These are phyloP conservation scores for Ceratocystis huliohia DNA, from an alignment of 2,329 filamentous ascomycete species.

Conservation along the genomic window DNA sequence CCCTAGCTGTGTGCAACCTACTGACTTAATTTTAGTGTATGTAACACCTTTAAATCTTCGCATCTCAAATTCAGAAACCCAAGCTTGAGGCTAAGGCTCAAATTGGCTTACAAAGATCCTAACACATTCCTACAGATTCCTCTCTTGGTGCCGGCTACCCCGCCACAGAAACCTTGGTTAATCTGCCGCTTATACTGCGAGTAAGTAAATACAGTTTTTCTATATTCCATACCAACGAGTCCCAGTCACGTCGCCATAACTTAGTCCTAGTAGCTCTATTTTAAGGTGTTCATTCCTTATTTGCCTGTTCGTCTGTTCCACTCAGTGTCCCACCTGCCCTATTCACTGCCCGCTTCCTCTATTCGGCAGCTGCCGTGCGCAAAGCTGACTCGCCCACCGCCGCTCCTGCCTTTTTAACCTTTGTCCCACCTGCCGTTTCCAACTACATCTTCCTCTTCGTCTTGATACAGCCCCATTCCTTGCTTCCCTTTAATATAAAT, in stretches of 20 bases:
- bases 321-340: not conserved
- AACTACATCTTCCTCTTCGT: not conserved
- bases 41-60: conserved; percentile 5
- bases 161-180: conserved; percentile 23
- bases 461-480: not conserved
- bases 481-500: not conserved
- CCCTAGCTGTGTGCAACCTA: not conserved
- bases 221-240: no score
- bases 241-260: not conserved
- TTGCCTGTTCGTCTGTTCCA: not conserved
- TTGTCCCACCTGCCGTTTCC: not conserved
- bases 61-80: not conserved
- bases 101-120: conserved; percentile 1
- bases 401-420: not conserved
- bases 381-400: not conserved
- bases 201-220: conserved; percentile 14
- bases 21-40: conserved; percentile 18
- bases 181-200: conserved; percentile 23
- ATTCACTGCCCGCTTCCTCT: not conserved
- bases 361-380: not conserved
- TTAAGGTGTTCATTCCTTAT: not conserved
- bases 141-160: conserved; percentile 25
- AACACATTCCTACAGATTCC: conserved; percentile 21
- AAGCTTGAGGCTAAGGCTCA: not conserved
- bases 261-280: not conserved